A percentile compares a stretch with the other conserved stretches of the same genome.
Evolutionary conservation across 208 protist genomes (phyloP).

Genomic region (Crithidia acanthocephali): DNA sequence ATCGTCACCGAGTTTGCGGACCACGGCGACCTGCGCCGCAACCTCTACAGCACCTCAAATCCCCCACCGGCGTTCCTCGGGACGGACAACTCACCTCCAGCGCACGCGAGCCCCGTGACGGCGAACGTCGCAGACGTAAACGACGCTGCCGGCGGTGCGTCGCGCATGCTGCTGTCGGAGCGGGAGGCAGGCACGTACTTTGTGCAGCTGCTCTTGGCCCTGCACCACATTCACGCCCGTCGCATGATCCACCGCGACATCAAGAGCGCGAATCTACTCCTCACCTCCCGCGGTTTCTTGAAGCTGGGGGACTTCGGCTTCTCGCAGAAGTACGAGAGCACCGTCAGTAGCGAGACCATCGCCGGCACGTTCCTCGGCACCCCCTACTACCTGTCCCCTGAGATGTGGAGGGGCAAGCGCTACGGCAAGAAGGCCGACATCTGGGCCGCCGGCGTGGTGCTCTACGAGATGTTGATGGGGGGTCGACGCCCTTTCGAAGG

Average conservation of each 20-base stretch:
- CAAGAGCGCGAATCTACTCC: conserved; percentile 91
- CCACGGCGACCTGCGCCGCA: conserved; percentile 82
- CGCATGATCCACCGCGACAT: conserved; percentile 94
- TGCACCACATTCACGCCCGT: conserved; percentile 88
- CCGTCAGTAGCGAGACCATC: conserved; percentile 80
- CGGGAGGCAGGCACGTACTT: conserved; percentile 78
- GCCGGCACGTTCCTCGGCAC: conserved; percentile 92
- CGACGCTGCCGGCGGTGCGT: not conserved
- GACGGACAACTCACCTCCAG: not conserved
- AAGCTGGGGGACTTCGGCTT: conserved; percentile 96
- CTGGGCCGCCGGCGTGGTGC: conserved; percentile 84
- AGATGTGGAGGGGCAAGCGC: conserved; percentile 86
- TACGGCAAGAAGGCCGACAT: conserved; percentile 92
- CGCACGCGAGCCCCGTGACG: not conserved
- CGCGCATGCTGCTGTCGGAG: conserved; percentile 56
- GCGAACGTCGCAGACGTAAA: not conserved
- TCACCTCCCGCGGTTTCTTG: conserved; percentile 83
- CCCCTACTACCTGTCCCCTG: conserved; percentile 92
- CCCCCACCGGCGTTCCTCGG: conserved; percentile 13
- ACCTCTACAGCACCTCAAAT: conserved; percentile 43
- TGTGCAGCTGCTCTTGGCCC: conserved; percentile 80
- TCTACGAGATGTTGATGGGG: conserved; percentile 88
- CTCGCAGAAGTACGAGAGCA: conserved; percentile 88
- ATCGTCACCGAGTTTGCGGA: conserved; percentile 93
- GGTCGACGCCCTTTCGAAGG: conserved; percentile 78